Base-by-base conservation (phyloP, 2,329 filamentous ascomycete species). In the Calonectria pseudoreteaudii region DNA sequence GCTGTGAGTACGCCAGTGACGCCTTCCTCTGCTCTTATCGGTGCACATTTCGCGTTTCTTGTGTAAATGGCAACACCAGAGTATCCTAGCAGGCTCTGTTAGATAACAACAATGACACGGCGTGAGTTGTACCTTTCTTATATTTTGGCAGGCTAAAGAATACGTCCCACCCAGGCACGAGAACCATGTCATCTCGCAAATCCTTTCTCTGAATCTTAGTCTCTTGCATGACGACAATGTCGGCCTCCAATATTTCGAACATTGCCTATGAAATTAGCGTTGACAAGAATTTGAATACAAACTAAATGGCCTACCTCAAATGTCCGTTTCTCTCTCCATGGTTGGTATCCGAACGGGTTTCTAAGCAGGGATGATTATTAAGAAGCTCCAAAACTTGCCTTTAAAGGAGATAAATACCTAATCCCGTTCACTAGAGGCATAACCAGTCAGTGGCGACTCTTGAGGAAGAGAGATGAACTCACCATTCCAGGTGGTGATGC, bases 31-130 rank as follows among this genome's bases (percentile, higher is more conserved):
- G 96, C 96, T 74, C 93, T 92, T 31, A 98, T 94, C 0, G 97
- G 97, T 4, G 93, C 91, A 83, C 97, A 98, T 44, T 91, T 93
- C 5, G 94, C 90, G 82, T 94, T 97, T n/a, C 95, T 91, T 1
- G 96, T 98, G 85, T 98, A 99, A 44, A 99, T 95, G 4, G 94
- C 97, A 2, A 99, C 96, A 2, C 97, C 97, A 31, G 96, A 98
- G 83, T 98, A 99, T 30, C 97, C 95, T 98, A 68, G 18, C 1
- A 13, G 36, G 13, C n/a, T 4, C 26, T 62, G 72, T 53, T 70
- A 75, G 75, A 36, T 28, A 28, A 14, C 11, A 3, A 14, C 11
- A 31, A 10, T 14, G 28, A 6, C 47, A 20, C 23, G 28, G 31
- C 11, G 50, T 14, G 28, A 31, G 8, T n/a, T 76, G 34, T 86